Percentiles rank a stretch among this genome's conserved stretches.
Conservation (phyloP, 805 yeast species). For the Barnettozyma vustinii region DNA sequence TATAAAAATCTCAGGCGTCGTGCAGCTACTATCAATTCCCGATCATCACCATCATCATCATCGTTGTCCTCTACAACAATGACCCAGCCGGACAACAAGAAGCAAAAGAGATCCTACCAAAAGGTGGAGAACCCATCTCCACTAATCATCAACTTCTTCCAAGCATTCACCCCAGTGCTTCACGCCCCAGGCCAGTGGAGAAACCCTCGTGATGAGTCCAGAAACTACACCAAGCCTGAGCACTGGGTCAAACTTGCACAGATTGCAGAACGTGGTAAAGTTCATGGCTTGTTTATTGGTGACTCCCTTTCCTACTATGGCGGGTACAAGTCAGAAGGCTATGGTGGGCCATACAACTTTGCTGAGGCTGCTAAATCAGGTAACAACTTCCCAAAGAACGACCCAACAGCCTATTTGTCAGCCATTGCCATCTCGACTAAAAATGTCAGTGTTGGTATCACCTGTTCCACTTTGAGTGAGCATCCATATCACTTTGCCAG, state of each 20-base stretch:
- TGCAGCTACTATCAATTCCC: too few relatives aligned
- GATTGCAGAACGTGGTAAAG: conserved; percentile 32
- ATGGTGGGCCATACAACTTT: conserved; percentile 9
- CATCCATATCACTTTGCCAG: conserved; percentile 36
- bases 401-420: conserved; percentile 20
- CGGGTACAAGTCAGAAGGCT: conserved; percentile 9
- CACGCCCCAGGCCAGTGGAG: conserved; percentile 33
- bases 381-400: conserved; percentile 11
- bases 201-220: conserved; percentile 33
- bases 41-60: too few relatives aligned
- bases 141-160: conserved; percentile 34
- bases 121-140: conserved; percentile 17
- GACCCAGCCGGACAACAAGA: background rate
- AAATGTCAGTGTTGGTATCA: conserved; percentile 32
- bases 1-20: too few relatives aligned
- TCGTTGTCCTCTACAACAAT: background rate
- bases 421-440: conserved; percentile 30
- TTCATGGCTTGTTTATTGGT: conserved; percentile 29
- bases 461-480: conserved; percentile 36
- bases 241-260: conserved; percentile 35
- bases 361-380: conserved; percentile 11
- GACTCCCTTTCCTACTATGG: conserved; percentile 10
- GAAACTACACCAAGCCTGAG: conserved; percentile 24
- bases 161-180: conserved; percentile 27
- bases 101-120: conserved; percentile 3